phyloP scores from a whole-genome alignment of 1,139 yeast species.

The Kodamaea ohmeri region DNA sequence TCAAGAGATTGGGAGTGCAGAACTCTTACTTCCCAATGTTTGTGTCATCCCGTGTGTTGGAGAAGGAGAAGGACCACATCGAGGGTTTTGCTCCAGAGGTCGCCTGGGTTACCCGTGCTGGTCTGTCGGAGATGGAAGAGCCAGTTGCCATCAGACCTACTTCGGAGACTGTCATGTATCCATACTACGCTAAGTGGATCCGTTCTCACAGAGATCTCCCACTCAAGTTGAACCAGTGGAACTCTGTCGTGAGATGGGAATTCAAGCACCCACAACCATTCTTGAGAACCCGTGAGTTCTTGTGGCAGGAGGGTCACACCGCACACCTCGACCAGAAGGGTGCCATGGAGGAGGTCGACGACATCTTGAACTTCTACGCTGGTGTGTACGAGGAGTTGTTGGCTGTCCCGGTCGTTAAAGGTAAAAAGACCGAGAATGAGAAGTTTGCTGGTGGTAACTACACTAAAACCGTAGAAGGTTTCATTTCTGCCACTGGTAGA shows the following conservation, averaged over 20 bases:
- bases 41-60: constrained; percentile 87
- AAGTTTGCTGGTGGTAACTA: constrained; percentile 97
- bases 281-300: constrained; percentile 95
- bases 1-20: constrained; percentile 85
- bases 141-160: constrained; percentile 99
- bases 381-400: constrained; percentile 83
- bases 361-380: constrained; percentile 83
- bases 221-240: constrained; percentile 96
- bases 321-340: constrained; percentile 82
- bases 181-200: constrained; percentile 98
- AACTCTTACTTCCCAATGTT: constrained; percentile 99
- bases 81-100: constrained; percentile 99
- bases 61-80: constrained; percentile 96
- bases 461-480: constrained; percentile 96
- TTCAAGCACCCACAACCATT: constrained; percentile 99
- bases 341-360: constrained; percentile 80
- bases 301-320: constrained; percentile 99
- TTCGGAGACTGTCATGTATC: constrained; percentile 99
- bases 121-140: constrained; percentile 89
- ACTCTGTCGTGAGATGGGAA: constrained; percentile 99
- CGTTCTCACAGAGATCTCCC: constrained; percentile 98
- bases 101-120: constrained; percentile 99
- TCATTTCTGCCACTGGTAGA: constrained; percentile 97
- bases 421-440: constrained; percentile 94
- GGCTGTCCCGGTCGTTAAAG: constrained; percentile 97